These are phyloP conservation scores for Pichia insulana DNA, from an alignment of 805 yeast genomes.

Conservation along the genomic window DNA sequence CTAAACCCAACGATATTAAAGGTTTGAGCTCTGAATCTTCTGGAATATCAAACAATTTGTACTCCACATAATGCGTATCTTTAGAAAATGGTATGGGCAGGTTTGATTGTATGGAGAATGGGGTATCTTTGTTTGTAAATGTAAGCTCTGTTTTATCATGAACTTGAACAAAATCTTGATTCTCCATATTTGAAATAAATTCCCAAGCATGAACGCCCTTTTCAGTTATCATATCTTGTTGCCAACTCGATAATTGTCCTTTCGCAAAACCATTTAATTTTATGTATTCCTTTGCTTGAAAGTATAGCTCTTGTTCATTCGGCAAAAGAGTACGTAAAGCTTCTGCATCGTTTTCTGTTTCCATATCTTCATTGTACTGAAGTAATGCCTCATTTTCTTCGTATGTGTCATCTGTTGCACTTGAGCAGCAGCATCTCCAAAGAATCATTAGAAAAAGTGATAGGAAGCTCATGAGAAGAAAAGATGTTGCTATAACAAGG, in stretches of 20 bases:
- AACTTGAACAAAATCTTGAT: conserved; percentile 2
- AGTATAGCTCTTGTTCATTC: conserved; percentile 60
- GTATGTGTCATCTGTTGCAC: neutral
- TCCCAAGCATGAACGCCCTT: conserved; percentile 90
- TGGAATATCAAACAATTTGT: conserved; percentile 67
- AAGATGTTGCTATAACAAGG: conserved; percentile 1
- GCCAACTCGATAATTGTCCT: conserved; percentile 37
- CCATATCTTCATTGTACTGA: conserved; percentile 16
- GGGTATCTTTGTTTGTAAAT: conserved; percentile 26
- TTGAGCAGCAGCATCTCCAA: conserved; percentile 3
- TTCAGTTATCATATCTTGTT: conserved; percentile 64
- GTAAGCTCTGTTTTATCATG: conserved; percentile 52
- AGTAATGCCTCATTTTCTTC: conserved; percentile 2
- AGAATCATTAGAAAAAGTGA: neutral
- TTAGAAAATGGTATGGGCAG: conserved; percentile 76
- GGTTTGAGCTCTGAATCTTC: conserved; percentile 37
- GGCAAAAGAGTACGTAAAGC: conserved; percentile 54
- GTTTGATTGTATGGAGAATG: conserved; percentile 59
- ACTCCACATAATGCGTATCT: conserved; percentile 84
- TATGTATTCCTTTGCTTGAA: conserved; percentile 52
- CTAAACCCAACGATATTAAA: conserved; percentile 64
- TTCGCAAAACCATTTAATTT: conserved; percentile 32
- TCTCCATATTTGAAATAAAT: conserved; percentile 30
- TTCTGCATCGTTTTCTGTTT: conserved; percentile 49
- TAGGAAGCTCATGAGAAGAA: neutral